Conservation (phyloP, 2,329 filamentous ascomycete genomes). For the Calonectria fujianensis region DNA sequence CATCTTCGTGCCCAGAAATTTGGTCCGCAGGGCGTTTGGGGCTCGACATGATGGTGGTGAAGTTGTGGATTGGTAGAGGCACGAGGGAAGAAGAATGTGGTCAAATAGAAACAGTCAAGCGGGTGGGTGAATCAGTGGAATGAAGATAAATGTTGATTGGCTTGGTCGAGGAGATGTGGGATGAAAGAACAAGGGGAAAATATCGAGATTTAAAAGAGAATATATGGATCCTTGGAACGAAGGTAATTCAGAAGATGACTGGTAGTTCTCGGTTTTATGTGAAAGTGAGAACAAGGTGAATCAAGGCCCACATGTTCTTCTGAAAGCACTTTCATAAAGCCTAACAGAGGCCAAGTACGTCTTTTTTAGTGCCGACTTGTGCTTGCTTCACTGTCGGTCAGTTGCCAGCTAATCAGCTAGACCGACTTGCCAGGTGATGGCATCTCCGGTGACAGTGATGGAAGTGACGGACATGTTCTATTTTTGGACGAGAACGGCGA, state of each 20-base stretch:
- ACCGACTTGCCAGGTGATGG: background rate
- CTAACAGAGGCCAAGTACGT: background rate
- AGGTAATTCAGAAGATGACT: background rate
- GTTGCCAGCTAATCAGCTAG: background rate
- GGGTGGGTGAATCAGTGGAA: background rate
- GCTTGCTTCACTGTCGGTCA: background rate
- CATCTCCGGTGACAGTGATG: background rate
- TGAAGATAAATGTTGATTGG: background rate
- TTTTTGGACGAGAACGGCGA: background rate
- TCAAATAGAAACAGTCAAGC: background rate
- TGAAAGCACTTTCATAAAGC: background rate
- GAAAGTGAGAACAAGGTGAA: constrained; percentile 4
- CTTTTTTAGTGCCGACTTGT: background rate
- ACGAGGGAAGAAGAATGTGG: background rate
- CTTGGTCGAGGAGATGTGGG: background rate
- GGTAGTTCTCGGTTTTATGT: background rate
- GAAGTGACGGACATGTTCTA: background rate
- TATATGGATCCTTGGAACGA: background rate
- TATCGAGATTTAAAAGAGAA: background rate
- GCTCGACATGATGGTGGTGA: background rate
- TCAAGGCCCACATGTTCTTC: background rate
- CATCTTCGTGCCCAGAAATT: background rate
- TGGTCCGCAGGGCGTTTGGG: background rate
- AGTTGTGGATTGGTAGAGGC: background rate
- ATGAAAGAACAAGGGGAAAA: background rate